Evolutionary conservation across 768 basidiomycete species (phyloP).

Genomic region (Suillus ampliporus): DNA sequence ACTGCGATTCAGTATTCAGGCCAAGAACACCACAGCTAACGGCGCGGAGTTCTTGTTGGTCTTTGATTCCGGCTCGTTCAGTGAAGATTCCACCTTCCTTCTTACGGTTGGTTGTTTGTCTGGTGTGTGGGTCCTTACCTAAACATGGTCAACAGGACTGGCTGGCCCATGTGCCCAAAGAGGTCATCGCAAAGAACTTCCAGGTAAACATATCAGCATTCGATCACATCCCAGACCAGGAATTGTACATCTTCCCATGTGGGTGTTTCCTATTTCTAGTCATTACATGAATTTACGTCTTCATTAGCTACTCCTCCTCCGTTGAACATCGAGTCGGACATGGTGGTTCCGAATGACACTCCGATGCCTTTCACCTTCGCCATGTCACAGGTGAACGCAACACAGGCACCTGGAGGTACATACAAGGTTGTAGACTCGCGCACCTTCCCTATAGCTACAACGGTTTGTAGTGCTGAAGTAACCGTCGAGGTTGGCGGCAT

Average conservation of each 20-base stretch:
- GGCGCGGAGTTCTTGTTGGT: slow-evolving; percentile 61
- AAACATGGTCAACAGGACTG: slow-evolving; percentile 54
- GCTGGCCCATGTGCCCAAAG: slow-evolving; percentile 65
- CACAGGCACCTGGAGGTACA: slow-evolving; percentile 55
- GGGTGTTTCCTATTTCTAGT: slow-evolving; percentile 10
- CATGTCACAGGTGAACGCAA: slow-evolving; percentile 52
- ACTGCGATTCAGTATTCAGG: slow-evolving; percentile 46
- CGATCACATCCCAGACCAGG: slow-evolving; percentile 56
- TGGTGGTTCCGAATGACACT: slow-evolving; percentile 54
- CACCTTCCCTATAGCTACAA: slow-evolving; percentile 57
- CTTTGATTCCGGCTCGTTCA: slow-evolving; percentile 50
- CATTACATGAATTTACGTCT: not conserved
- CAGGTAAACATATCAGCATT: slow-evolving; percentile 52
- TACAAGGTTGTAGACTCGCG: slow-evolving; percentile 64
- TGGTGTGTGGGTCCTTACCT: not conserved
- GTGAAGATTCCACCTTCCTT: slow-evolving; percentile 64
- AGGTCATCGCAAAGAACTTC: slow-evolving; percentile 71
- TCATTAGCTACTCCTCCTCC: slow-evolving; percentile 47
- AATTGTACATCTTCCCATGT: slow-evolving; percentile 63
- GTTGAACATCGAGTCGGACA: slow-evolving; percentile 45
- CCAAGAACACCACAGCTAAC: slow-evolving; percentile 49
- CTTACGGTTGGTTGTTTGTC: slow-evolving; percentile 27
- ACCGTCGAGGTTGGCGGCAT: slow-evolving; percentile 64
- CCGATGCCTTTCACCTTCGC: slow-evolving; percentile 60
- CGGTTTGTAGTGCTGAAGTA: slow-evolving; percentile 62